Percentiles rank a stretch among this genome's conserved stretches.
These are phyloP conservation scores for Arthrobotrys pseudoclavata DNA, from an alignment of 2,329 filamentous ascomycete genomes.

Conservation along the genomic window DNA sequence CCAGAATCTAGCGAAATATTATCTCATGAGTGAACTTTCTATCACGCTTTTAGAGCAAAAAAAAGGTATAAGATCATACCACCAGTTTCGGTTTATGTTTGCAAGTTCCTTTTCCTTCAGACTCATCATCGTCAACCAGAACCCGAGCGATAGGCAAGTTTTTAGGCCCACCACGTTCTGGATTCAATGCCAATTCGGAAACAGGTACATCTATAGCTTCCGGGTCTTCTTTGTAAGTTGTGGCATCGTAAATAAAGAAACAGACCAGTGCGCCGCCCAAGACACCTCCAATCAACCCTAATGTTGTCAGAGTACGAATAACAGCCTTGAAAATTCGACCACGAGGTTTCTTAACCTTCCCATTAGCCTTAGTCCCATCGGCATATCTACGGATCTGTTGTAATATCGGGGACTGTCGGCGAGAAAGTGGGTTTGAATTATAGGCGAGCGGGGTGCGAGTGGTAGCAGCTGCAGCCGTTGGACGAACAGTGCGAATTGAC, in stretches of 20 bases:
- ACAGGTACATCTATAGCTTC: constrained; percentile 81
- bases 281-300: constrained; percentile 82
- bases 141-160: constrained; percentile 92
- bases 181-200: constrained; percentile 84
- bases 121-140: constrained; percentile 89
- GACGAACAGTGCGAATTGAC: constrained; percentile 36
- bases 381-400: constrained; percentile 49
- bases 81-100: constrained; percentile 94
- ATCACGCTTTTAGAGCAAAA: neutral
- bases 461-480: neutral
- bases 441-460: constrained; percentile 33
- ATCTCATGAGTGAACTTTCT: constrained; percentile 14
- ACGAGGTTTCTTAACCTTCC: constrained; percentile 57
- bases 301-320: constrained; percentile 72
- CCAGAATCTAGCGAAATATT: constrained; percentile 69
- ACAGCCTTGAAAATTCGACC: constrained; percentile 34
- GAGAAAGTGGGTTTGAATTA: constrained; percentile 25
- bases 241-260: constrained; percentile 95
- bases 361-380: constrained; percentile 20
- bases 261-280: constrained; percentile 78
- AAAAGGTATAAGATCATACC: constrained; percentile 68
- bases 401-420: constrained; percentile 35
- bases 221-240: constrained; percentile 83
- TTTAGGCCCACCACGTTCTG: constrained; percentile 88
- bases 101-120: constrained; percentile 75